Evolutionary conservation across 164 flowering plant genomes (phyloP), one percentile per base, ranked within the genome.

Genomic region (Vitis rupestris): DNA sequence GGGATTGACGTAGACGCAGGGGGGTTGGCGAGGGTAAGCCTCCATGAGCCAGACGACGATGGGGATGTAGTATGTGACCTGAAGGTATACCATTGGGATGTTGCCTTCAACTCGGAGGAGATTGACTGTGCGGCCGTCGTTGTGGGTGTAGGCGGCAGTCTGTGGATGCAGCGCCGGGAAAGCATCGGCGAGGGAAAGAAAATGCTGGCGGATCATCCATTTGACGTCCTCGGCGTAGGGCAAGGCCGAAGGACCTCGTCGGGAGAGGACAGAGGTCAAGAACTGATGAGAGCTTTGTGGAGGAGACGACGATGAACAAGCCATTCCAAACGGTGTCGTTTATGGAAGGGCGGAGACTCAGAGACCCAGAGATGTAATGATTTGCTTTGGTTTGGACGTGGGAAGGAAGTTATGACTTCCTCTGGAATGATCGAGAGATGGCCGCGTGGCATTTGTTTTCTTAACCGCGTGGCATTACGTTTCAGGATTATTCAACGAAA

Each of bases 21-120:
- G 97, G 1, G 97, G 82, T 59, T 84, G 89, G 63, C 94, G 89
- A 16, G 98, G 98, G 79, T 94, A 94, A 17, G 91, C 75, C 59
- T 93, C 98, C 80, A 88, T 76, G 62, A 93, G 86, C 98, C 97
- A 93, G 66, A 93, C 74, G 17, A 86, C 60, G 61, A 90, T 71
- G n/a, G 16, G 98, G 74, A 93, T 91, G 78, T 93, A 88, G 85
- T 93, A 93, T 59, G 89, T 79, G 69, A 82, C 90, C 61, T 78
- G 77, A 2, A 82, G 85, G 73, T 71, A 93, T 13, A 78, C 8
- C 86, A 88, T 91, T 64, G 97, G 98, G 44, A 90, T 79, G 47
- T 97, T 91, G 30, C 98, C 98, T 8, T 86, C 93, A 50, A 91
- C 89, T 64, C 90, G 98, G 64, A 93, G 94, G 59, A 93, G 90